Evolutionary conservation across 257 asterid species (phyloP), one percentile per base, ranked within the genome.

Genomic region (Fraxinus excelsior): DNA sequence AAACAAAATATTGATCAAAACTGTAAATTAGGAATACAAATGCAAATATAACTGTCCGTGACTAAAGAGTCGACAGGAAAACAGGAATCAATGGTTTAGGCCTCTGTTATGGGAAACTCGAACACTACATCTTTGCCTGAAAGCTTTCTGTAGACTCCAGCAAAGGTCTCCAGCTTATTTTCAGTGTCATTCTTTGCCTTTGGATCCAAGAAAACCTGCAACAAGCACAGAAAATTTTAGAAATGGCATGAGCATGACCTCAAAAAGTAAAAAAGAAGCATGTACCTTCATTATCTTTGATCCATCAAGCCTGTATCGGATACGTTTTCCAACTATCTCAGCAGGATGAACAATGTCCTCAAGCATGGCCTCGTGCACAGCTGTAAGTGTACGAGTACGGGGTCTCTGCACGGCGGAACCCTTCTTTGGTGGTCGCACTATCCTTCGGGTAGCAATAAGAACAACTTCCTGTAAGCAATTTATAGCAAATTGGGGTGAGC

Each of bases 41-140:
- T 21, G 46, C 25, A 51, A 51, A 51, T 51, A n/a, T 19, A 12
- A 73, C 35, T 77, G 23, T 18, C 51, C 16, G 19, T 26, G 56
- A 67, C 49, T 18, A 67, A 18, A 67, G 42, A 31, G 23, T 9
- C 42, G 1, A 16, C 42, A 18, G 1, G 28, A 56, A 56, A 56
- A 56, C 11, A 0, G 11, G 3, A 56, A 21, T 11, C 42, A 32
- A 19, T 13, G 11, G 38, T 18, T 67, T 80, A 84, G 26, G 86
- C 78, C 49, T 86, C 88, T 0, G 80, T 56, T n/a, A 53, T 3
- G 1, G 90, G 90, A 71, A 75, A 86, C 74, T 86, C 90, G 0
- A 86, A 86, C 51, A 81, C 87, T 29, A 83, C 87, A 44, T 86
- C 90, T 80, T 86, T 86, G 42, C 90, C 90, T 5, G 90, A 82